phyloP scores from a whole-genome alignment of 805 yeast genomes.

The Starmerella tilneyi region DNA sequence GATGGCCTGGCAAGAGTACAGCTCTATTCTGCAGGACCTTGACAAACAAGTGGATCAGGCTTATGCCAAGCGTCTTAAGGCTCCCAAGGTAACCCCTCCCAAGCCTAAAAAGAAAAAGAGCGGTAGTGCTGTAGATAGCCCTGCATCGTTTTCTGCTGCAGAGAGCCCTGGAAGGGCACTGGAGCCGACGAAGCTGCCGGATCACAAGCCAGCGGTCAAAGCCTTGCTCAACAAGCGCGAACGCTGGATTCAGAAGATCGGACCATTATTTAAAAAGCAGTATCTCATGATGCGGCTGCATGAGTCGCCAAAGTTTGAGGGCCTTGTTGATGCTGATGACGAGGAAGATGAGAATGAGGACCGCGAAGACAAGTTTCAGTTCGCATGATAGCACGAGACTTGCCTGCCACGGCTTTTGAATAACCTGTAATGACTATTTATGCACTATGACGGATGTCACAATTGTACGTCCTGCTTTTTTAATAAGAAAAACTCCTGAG shows the following conservation, averaged over 20 bases:
- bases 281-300: conserved; percentile 74
- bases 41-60: conserved; percentile 97
- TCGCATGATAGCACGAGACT: too few species aligned
- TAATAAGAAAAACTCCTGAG: too few species aligned
- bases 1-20: conserved; percentile 89
- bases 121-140: conserved; percentile 9
- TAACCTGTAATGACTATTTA: too few species aligned
- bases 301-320: conserved; percentile 45
- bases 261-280: conserved; percentile 62
- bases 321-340: conserved; percentile 36
- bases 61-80: conserved; percentile 69
- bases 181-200: conserved; percentile 35
- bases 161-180: conserved; percentile 13
- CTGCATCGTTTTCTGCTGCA: conserved; percentile 4
- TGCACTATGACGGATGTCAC: too few species aligned
- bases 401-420: too few species aligned
- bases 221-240: conserved; percentile 73
- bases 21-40: conserved; percentile 79
- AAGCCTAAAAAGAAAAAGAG: conserved; percentile 41
- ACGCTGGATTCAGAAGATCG: conserved; percentile 84
- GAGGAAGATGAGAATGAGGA: conserved; percentile 15
- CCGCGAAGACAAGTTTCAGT: conserved; percentile 10
- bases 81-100: conserved; percentile 39
- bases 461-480: too few species aligned
- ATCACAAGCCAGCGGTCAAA: conserved; percentile 66